A percentile compares a stretch with the other conserved stretches of the same genome.
phyloP scores from a whole-genome alignment of 148 eudicot species.

The Vaccinium corymbosum region DNA sequence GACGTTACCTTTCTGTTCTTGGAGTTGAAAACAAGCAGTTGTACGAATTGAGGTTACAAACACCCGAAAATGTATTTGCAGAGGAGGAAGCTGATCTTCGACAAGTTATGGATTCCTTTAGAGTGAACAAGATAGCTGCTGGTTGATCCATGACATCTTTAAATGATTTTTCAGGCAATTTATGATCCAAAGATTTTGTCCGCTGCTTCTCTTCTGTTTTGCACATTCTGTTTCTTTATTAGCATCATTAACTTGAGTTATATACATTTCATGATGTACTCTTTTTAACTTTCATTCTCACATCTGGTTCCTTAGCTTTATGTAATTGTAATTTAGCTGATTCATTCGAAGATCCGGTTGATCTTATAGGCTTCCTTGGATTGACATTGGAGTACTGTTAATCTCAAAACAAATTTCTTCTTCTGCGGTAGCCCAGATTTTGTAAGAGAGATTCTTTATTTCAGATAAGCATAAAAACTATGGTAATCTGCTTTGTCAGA shows the following conservation, averaged over 20 bases:
- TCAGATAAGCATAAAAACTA: not conserved
- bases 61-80: conserved; percentile 70
- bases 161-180: not conserved
- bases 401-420: not conserved
- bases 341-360: not conserved
- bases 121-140: conserved; percentile 69
- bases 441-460: not conserved
- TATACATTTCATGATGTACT: not conserved
- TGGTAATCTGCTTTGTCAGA: not conserved
- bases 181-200: not conserved
- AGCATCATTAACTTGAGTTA: not conserved
- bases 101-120: conserved; percentile 73
- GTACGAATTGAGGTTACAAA: conserved; percentile 76
- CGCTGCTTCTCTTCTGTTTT: not conserved
- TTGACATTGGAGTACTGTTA: not conserved
- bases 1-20: conserved; percentile 85
- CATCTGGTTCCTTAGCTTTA: not conserved
- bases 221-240: not conserved
- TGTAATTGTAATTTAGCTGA: not conserved
- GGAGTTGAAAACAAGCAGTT: conserved; percentile 93
- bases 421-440: not conserved
- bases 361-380: not conserved
- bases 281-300: not conserved
- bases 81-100: conserved; percentile 85
- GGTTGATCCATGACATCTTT: conserved; percentile 19